phyloP scores from a whole-genome alignment of 2,329 filamentous ascomycete species.

The Aureobasidium vineae region DNA sequence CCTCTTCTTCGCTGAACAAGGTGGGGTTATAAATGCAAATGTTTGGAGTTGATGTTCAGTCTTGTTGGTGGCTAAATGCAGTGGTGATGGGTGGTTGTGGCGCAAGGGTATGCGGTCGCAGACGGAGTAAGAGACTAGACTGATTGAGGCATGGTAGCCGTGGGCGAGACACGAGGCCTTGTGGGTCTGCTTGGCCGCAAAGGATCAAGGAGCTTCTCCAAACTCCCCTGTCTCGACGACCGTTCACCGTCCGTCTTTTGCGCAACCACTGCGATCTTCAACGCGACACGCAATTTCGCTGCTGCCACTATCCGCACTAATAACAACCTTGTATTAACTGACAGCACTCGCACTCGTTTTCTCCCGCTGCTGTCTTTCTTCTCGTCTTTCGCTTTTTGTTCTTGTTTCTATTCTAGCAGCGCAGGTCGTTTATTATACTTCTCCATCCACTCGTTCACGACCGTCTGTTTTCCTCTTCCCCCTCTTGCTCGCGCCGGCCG shows the following conservation, averaged over 20 bases:
- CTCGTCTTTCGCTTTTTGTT: conserved; percentile 20
- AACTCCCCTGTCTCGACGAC: background rate
- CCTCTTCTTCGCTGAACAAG: no score
- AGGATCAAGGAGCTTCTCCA: background rate
- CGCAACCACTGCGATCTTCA: conserved; percentile 10
- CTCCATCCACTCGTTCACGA: background rate
- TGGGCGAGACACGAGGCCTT: conserved; percentile 20
- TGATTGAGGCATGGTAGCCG: background rate
- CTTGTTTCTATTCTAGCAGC: conserved; percentile 7
- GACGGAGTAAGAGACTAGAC: background rate
- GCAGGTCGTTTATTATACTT: conserved; percentile 21
- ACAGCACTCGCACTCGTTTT: conserved; percentile 19
- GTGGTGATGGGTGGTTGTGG: background rate
- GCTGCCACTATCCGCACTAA: background rate
- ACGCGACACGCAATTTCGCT: conserved; percentile 15
- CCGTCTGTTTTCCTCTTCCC: conserved; percentile 3
- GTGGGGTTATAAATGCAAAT: no score
- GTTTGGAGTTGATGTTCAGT: background rate
- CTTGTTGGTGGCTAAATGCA: background rate
- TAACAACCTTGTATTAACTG: conserved; percentile 18
- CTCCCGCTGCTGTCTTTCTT: background rate
- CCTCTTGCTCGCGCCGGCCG: conserved; percentile 21
- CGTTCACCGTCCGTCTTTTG: background rate
- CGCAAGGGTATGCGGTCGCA: conserved; percentile 1
- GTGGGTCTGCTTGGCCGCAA: conserved; percentile 1